These are phyloP conservation scores for Serendipita indica DNA, from an alignment of 768 basidiomycete species.

Conservation along the genomic window DNA sequence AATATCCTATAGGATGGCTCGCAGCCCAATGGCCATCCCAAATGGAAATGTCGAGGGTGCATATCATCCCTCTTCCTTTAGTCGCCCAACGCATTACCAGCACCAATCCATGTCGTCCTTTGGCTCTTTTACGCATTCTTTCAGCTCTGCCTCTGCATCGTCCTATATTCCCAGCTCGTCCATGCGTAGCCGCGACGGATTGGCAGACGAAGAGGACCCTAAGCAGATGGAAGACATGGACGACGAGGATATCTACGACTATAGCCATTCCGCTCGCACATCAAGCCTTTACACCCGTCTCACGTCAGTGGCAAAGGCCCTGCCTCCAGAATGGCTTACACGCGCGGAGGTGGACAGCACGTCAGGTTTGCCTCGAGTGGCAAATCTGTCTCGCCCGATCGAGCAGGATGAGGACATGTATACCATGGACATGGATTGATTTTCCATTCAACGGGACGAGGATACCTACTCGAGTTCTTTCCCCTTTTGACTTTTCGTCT, in stretches of 20 bases:
- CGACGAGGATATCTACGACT: constrained; percentile 11
- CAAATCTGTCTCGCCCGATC: constrained; percentile 3
- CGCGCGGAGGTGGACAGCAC: neutral
- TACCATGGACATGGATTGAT: constrained; percentile 15
- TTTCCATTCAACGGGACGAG: neutral
- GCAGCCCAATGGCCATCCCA: neutral
- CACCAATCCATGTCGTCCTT: constrained; percentile 14
- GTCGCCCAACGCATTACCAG: constrained; percentile 10
- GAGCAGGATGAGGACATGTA: constrained; percentile 15
- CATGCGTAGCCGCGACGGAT: neutral
- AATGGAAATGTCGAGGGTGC: neutral
- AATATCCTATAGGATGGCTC: neutral
- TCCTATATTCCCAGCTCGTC: constrained; percentile 12
- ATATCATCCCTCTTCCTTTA: constrained; percentile 9
- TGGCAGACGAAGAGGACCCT: constrained; percentile 13
- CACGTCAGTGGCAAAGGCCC: neutral
- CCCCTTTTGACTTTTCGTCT: neutral
- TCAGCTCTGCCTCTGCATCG: constrained; percentile 12
- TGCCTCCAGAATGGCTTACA: neutral
- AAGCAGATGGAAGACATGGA: constrained; percentile 8
- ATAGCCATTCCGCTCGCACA: neutral
- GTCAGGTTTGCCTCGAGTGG: neutral
- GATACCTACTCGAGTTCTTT: neutral
- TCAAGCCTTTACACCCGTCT: constrained; percentile 2
- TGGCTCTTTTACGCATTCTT: constrained; percentile 12